Evolutionary conservation across 1,284 basidiomycete species (phyloP).

Genomic region (Caloboletus inedulis): DNA sequence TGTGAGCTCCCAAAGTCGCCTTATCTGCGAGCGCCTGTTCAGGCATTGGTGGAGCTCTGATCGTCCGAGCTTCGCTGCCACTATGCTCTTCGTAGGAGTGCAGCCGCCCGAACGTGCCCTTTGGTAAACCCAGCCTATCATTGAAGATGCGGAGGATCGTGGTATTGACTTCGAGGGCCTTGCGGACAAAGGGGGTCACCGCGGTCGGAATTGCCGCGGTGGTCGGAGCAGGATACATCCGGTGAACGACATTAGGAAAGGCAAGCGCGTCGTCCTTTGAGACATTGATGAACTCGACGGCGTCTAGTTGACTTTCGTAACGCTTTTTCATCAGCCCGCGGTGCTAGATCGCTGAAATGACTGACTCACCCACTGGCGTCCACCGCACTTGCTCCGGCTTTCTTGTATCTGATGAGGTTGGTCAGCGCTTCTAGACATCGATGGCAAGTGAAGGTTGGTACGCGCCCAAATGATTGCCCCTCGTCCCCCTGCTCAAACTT

Average conservation of each 20-base stretch:
- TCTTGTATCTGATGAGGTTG: constrained; percentile 53
- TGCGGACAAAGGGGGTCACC: constrained; percentile 54
- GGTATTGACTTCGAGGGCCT: constrained; percentile 55
- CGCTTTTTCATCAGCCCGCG: neutral
- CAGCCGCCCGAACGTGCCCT: constrained; percentile 44
- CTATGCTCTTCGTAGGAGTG: constrained; percentile 49
- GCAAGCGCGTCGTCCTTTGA: constrained; percentile 63
- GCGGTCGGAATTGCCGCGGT: constrained; percentile 48
- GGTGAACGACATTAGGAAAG: constrained; percentile 49
- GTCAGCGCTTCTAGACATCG: neutral
- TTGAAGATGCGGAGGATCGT: constrained; percentile 56
- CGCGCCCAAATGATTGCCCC: constrained; percentile 60
- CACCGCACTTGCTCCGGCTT: constrained; percentile 57
- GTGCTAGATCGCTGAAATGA: too few relatives aligned
- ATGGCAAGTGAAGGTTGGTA: neutral
- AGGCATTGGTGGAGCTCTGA: constrained; percentile 45
- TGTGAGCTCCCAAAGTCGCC: constrained; percentile 50
- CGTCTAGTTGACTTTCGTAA: constrained; percentile 38
- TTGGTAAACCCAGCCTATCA: constrained; percentile 51
- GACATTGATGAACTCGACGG: constrained; percentile 64
- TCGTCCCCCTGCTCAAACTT: constrained; percentile 63
- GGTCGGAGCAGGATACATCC: constrained; percentile 54
- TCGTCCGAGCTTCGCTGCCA: constrained; percentile 60
- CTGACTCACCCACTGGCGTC: constrained; percentile 51
- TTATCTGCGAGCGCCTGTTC: constrained; percentile 25